A percentile compares a stretch with the other conserved stretches of the same genome.
Evolutionary conservation across 352 stramenopile genomes (phyloP).

Genomic region (Pythium grandisporangium): DNA sequence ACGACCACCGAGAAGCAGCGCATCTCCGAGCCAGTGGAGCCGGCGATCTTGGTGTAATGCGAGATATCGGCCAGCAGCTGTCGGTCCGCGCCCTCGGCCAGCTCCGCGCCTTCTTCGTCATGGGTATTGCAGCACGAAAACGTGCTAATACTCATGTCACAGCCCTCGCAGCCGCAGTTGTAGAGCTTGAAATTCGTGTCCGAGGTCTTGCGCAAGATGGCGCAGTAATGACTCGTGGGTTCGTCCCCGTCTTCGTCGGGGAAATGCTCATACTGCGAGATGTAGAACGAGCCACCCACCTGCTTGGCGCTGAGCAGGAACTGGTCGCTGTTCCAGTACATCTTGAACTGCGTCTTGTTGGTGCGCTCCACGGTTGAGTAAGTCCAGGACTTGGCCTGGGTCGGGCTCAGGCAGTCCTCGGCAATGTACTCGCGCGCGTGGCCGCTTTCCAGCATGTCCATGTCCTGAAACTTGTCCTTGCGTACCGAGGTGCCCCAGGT

Average conservation of each 20-base stretch:
- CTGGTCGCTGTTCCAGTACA: slow-evolving; percentile 83
- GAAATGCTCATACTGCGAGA: slow-evolving; percentile 87
- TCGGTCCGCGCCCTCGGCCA: slow-evolving; percentile 46
- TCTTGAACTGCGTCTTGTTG: slow-evolving; percentile 85
- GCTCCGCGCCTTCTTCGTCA: slow-evolving; percentile 27
- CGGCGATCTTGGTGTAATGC: slow-evolving; percentile 73
- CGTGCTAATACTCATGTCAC: slow-evolving; percentile 74
- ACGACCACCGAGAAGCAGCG: slow-evolving; percentile 74
- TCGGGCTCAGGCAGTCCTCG: slow-evolving; percentile 74
- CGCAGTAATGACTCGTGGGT: slow-evolving; percentile 65
- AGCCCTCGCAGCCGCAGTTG: slow-evolving; percentile 81
- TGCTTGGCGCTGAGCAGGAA: slow-evolving; percentile 81
- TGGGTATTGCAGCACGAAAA: slow-evolving; percentile 78
- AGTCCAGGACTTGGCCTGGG: slow-evolving; percentile 67
- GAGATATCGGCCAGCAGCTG: slow-evolving; percentile 81
- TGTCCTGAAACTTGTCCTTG: slow-evolving; percentile 71
- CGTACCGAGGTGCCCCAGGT: slow-evolving; percentile 56
- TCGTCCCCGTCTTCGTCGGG: slow-evolving; percentile 43
- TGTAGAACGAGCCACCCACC: slow-evolving; percentile 79
- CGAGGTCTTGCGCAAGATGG: slow-evolving; percentile 55
- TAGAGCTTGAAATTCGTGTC: slow-evolving; percentile 86
- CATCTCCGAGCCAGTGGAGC: slow-evolving; percentile 71
- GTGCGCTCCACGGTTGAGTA: slow-evolving; percentile 70
- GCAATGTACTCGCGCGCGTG: slow-evolving; percentile 76
- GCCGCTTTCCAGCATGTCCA: slow-evolving; percentile 80